Conservation (phyloP, 768 basidiomycete genomes). For the Rhodotorula graminis region DNA sequence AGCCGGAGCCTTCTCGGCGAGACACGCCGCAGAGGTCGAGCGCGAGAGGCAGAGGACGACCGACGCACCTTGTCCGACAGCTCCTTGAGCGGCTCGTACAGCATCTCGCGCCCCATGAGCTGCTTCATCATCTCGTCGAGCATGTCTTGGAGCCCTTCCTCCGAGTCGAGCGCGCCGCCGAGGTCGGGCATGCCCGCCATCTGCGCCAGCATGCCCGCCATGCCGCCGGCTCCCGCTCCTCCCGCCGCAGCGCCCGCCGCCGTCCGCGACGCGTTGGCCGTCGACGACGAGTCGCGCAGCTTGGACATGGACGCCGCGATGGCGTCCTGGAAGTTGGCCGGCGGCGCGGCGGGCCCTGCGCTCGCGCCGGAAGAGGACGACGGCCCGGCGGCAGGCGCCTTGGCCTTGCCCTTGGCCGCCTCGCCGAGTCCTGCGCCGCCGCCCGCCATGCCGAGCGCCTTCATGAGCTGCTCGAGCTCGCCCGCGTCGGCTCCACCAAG, state of each 20-base stretch:
- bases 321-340: constrained; percentile 60
- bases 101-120: constrained; percentile 71
- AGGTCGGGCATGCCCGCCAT: constrained; percentile 40
- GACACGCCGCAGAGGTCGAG: neutral
- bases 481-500: neutral
- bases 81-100: constrained; percentile 84
- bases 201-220: constrained; percentile 44
- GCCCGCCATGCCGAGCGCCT: constrained; percentile 21
- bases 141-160: constrained; percentile 55
- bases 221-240: constrained; percentile 12
- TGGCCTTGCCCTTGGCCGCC: constrained; percentile 11
- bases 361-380: neutral
- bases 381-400: constrained; percentile 28
- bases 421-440: neutral
- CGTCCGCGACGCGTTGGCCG: constrained; percentile 9
- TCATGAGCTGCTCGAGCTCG: constrained; percentile 4
- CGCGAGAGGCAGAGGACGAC: neutral
- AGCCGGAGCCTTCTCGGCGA: neutral
- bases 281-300: constrained; percentile 54
- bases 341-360: neutral
- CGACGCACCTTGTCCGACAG: constrained; percentile 60
- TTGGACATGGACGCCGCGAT: constrained; percentile 71
- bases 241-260: neutral
- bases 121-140: constrained; percentile 77
- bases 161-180: constrained; percentile 44